A percentile compares a stretch with the other conserved stretches of the same genome.
phyloP scores from a whole-genome alignment of 768 basidiomycete species.

The Imleria badia region DNA sequence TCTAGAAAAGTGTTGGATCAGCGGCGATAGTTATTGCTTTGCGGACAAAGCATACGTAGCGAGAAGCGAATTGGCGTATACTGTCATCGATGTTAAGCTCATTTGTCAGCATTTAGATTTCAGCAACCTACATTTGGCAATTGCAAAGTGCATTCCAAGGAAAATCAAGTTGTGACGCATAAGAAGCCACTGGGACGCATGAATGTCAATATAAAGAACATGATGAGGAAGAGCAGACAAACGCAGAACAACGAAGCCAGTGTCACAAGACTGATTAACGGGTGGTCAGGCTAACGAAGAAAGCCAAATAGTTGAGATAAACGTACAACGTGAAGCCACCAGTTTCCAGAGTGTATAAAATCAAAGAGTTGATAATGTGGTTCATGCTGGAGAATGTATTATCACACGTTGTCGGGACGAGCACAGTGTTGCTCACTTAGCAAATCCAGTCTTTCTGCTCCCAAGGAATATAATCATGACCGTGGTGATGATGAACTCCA shows the following conservation, averaged over 20 bases:
- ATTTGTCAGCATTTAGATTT: too few species aligned
- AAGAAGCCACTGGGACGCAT: conserved; percentile 23
- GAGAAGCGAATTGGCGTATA: conserved; percentile 35
- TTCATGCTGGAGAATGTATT: conserved; percentile 38
- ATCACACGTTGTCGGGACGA: not conserved
- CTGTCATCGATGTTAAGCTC: conserved; percentile 3
- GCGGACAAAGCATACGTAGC: conserved; percentile 27
- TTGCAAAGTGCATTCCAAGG: conserved; percentile 36
- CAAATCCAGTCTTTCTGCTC: conserved; percentile 32
- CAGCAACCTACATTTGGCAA: conserved; percentile 29
- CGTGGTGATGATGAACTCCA: conserved; percentile 33
- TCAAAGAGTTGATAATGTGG: conserved; percentile 47
- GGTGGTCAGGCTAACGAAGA: not conserved
- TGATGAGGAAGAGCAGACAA: not conserved
- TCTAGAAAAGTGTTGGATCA: conserved; percentile 5
- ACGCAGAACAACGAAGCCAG: conserved; percentile 35
- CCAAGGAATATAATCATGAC: conserved; percentile 34
- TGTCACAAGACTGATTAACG: conserved; percentile 26
- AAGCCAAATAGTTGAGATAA: too few species aligned
- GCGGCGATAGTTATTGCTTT: not conserved
- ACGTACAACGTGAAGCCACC: conserved; percentile 47
- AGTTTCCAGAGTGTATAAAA: conserved; percentile 53
- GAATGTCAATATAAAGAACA: not conserved
- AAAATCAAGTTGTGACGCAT: conserved; percentile 38
- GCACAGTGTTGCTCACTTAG: conserved; percentile 12